Percentiles rank a stretch among this genome's conserved stretches.
phyloP scores from a whole-genome alignment of 2,329 filamentous ascomycete species.

The Alternaria postmessia region DNA sequence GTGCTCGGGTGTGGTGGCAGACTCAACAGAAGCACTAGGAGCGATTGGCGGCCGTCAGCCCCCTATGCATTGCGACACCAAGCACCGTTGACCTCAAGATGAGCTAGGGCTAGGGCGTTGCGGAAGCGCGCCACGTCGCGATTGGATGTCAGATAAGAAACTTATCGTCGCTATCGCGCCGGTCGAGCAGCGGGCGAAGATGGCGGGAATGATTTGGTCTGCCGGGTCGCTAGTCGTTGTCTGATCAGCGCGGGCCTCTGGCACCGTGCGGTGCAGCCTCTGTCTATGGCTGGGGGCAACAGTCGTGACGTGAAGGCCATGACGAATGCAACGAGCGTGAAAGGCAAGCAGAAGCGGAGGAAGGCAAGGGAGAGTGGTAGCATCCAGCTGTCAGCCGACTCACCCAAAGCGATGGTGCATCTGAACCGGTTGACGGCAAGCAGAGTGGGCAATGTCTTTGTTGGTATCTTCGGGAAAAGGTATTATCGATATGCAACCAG shows the following conservation, averaged over 20 bases:
- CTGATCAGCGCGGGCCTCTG: constrained; percentile 40
- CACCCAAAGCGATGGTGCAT: neutral
- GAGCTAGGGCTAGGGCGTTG: constrained; percentile 30
- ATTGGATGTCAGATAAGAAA: constrained; percentile 31
- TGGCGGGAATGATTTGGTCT: constrained; percentile 29
- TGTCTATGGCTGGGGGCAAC: constrained; percentile 1
- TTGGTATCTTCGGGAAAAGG: constrained; percentile 7
- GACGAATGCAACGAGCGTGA: neutral
- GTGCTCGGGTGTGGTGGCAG: constrained; percentile 19
- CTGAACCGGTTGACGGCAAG: neutral
- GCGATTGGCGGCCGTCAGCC: constrained; percentile 27
- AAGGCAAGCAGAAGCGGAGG: neutral
- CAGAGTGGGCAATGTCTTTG: neutral
- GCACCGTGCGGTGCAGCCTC: constrained; percentile 7
- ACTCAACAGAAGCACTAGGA: constrained; percentile 33
- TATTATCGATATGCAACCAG: constrained; percentile 22
- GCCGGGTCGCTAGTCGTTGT: constrained; percentile 32
- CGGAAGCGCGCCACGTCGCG: constrained; percentile 34
- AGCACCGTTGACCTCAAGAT: constrained; percentile 29
- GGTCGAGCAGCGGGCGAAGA: constrained; percentile 25
- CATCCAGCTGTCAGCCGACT: neutral
- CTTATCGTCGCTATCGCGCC: constrained; percentile 37
- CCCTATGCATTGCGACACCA: constrained; percentile 35
- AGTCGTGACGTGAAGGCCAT: constrained; percentile 5
- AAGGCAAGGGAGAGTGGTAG: neutral